Conservation (phyloP, 2,329 filamentous ascomycete species). For the Curvularia verruculosa region DNA sequence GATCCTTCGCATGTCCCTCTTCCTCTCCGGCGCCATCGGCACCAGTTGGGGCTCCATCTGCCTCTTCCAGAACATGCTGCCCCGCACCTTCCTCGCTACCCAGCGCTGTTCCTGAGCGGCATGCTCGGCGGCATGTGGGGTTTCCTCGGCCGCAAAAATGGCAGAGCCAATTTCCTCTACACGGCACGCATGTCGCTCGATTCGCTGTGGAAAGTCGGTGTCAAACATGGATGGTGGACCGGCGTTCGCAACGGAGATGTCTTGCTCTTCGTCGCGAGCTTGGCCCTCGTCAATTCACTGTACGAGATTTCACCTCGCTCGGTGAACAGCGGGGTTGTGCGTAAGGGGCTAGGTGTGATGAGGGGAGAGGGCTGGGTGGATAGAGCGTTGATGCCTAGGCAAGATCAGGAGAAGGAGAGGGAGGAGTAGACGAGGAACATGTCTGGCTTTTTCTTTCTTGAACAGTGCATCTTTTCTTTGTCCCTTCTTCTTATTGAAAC, state of each 20-base stretch:
- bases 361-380: conserved; percentile 78
- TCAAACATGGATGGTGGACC: conserved; percentile 87
- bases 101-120: conserved; percentile 88
- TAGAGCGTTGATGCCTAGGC: conserved; percentile 49
- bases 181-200: conserved; percentile 79
- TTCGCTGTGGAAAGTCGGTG: conserved; percentile 89
- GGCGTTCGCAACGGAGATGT: conserved; percentile 84
- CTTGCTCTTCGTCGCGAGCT: conserved; percentile 77
- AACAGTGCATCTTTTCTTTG: too few relatives aligned
- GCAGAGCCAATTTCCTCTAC: conserved; percentile 74
- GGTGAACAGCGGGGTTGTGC: conserved; percentile 68
- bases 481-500: neutral
- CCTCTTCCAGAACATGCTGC: conserved; percentile 81
- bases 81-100: conserved; percentile 74
- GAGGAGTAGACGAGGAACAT: conserved; percentile 12
- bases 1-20: conserved; percentile 76
- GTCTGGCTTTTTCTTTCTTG: neutral
- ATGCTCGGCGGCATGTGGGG: conserved; percentile 86
- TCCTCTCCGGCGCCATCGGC: conserved; percentile 82
- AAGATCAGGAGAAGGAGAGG: conserved; percentile 19
- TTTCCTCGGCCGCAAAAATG: conserved; percentile 69
- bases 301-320: conserved; percentile 74
- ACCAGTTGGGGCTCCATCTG: conserved; percentile 89
- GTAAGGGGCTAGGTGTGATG: conserved; percentile 76
- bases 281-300: conserved; percentile 78